phyloP scores from a whole-genome alignment of 371 early-diverging fungal genomes.

The Mortierella sp. region DNA sequence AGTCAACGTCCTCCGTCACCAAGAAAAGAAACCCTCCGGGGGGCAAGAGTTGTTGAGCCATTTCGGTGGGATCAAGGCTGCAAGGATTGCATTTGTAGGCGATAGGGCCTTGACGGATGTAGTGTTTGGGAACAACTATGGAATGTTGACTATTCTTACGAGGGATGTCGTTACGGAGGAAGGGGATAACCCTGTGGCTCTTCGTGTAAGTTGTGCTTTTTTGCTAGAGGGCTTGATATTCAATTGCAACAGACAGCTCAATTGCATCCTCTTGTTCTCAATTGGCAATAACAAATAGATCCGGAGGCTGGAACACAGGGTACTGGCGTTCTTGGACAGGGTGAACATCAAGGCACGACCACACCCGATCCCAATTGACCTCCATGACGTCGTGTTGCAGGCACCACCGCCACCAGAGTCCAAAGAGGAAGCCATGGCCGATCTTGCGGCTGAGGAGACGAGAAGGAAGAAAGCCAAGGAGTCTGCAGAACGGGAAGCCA shows the following conservation, averaged over 20 bases:
- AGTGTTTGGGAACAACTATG: conserved; percentile 84
- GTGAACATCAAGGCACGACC: conserved; percentile 26
- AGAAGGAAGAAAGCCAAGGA: neutral
- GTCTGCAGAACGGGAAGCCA: neutral
- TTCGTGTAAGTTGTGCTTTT: conserved; percentile 57
- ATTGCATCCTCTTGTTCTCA: neutral
- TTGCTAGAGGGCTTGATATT: neutral
- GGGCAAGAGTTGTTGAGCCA: conserved; percentile 67
- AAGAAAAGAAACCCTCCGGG: conserved; percentile 86
- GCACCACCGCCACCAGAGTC: conserved; percentile 13
- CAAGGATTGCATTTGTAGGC: conserved; percentile 83
- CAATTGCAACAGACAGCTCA: neutral
- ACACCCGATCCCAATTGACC: conserved; percentile 32
- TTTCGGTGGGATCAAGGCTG: conserved; percentile 55
- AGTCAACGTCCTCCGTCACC: conserved; percentile 74
- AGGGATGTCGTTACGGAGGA: conserved; percentile 77
- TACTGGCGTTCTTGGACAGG: conserved; percentile 52
- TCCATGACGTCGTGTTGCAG: conserved; percentile 24
- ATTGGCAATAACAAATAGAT: conserved; percentile 47
- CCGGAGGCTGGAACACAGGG: conserved; percentile 65
- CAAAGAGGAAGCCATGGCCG: conserved; percentile 18
- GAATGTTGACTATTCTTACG: conserved; percentile 82
- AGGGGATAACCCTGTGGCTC: conserved; percentile 87
- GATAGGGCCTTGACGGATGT: conserved; percentile 93
- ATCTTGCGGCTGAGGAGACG: conserved; percentile 6